These are phyloP conservation scores for Albifimbria verrucaria DNA, from an alignment of 2,329 filamentous ascomycete genomes.

Conservation along the genomic window DNA sequence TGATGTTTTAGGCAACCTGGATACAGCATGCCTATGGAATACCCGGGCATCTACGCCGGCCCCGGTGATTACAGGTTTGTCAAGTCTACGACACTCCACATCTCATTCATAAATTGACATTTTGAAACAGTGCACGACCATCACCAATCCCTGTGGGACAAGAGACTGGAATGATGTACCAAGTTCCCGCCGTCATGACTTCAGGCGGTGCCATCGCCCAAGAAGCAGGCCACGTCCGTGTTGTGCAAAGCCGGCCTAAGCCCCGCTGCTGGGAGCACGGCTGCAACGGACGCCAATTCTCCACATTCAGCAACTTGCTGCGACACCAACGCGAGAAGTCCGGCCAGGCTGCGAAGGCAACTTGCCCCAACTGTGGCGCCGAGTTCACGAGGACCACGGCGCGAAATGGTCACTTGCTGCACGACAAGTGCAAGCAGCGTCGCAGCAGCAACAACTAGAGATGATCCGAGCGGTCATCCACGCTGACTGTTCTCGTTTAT, in stretches of 20 bases:
- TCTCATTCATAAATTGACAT: constrained; percentile 12
- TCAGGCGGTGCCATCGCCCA: constrained; percentile 29
- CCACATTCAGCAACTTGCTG: constrained; percentile 91
- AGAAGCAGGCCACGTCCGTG: constrained; percentile 54
- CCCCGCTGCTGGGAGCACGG: constrained; percentile 97
- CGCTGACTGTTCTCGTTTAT: neutral
- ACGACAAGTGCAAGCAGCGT: constrained; percentile 86
- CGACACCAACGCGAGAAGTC: constrained; percentile 94
- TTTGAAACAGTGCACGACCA: constrained; percentile 30
- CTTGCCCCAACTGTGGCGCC: constrained; percentile 86
- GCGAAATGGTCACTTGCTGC: constrained; percentile 77
- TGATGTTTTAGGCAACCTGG: constrained; percentile 21
- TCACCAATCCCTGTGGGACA: constrained; percentile 34
- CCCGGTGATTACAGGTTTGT: constrained; percentile 37
- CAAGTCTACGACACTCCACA: constrained; percentile 4
- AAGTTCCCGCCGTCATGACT: constrained; percentile 35
- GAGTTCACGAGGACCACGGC: constrained; percentile 90
- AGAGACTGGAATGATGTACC: constrained; percentile 41
- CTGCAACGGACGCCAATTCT: constrained; percentile 93
- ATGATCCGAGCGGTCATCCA: no score
- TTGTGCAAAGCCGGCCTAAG: constrained; percentile 79
- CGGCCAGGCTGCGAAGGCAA: constrained; percentile 82
- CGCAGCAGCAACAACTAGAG: constrained; percentile 13
- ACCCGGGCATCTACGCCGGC: constrained; percentile 33
- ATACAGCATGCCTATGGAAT: constrained; percentile 44